Evolutionary conservation across 2,329 filamentous ascomycete species (phyloP), one percentile per base, ranked within the genome.

Genomic region (Penicillium sp.): DNA sequence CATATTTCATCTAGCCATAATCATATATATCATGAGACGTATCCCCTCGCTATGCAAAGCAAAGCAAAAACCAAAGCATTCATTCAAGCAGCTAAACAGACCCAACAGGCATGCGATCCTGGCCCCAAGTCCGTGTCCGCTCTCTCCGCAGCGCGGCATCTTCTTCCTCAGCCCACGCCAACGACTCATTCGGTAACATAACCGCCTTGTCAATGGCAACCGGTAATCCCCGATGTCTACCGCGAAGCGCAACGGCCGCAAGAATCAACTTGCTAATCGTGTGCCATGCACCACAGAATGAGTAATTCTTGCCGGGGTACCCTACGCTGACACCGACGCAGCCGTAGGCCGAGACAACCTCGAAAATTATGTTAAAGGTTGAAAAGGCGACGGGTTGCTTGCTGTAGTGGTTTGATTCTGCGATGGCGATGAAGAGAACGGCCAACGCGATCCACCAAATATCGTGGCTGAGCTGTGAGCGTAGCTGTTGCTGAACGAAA

Each of bases 391-490:
- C 67, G 0, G 81, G 80, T 46, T 81, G 74, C 4, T 64, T 59
- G 1, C 75, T 67, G 45, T 81, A 82, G 48, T 81, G 76, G 4
- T 70, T 66, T 1, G 78, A 79, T 63, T 87, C 83, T 41, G 84
- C 81, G 33, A 80, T 76, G 46, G 76, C 75, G 47, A 87, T 82
- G 28, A 82, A 64, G 43, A 86, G 73, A 10, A 84, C 75, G 2
- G 81, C 80, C 0, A 85, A 66, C 3, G 81, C 77, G 12, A 87
- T 78, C 71, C 78, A 82, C 83, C 83, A 86, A 13, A 87, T 71
- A 59, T 87, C 84, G 63, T 86, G 81, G 27, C 81, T 79, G 1
- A 87, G 75, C 63, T 87, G 83, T 5, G 78, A 78, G n/a, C 81
- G 78, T 20, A 86, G 71, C 61, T 86, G 82, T 53, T 79, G 75